Evolutionary conservation across 176 grass and related monocot species (phyloP).

Genomic region (Oryza meyeriana): DNA sequence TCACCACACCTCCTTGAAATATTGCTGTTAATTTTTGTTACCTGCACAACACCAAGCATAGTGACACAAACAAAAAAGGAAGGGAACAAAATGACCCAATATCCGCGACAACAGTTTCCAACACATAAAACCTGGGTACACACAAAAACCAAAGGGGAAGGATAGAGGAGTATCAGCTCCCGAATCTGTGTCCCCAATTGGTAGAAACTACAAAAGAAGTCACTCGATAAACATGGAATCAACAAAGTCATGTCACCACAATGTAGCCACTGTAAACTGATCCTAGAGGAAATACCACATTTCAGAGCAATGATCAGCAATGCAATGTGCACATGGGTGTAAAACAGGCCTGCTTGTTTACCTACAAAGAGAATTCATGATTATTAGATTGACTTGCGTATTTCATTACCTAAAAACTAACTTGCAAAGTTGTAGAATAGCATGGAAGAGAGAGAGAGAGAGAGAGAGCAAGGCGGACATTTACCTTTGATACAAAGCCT

Average conservation of each 20-base stretch:
- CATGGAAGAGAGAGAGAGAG: neutral
- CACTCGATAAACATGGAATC: neutral
- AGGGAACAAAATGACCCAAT: neutral
- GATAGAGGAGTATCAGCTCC: neutral
- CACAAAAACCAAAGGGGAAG: neutral
- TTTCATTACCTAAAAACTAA: no score
- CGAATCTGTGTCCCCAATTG: neutral
- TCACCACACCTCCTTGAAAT: neutral
- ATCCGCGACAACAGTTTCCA: neutral
- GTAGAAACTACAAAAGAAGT: neutral
- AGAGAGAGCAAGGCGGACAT: neutral
- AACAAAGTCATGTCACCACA: neutral
- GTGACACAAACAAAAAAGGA: no score
- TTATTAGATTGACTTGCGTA: neutral
- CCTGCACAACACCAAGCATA: neutral
- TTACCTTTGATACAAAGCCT: conserved; percentile 69
- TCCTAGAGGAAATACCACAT: neutral
- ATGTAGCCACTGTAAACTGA: neutral
- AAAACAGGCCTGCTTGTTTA: neutral
- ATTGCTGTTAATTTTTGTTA: neutral
- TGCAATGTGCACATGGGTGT: conserved; percentile 10
- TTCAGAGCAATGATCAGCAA: neutral
- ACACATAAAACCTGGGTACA: neutral
- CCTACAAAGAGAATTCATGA: conserved; percentile 6
- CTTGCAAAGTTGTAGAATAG: neutral